Base-by-base conservation (phyloP, 495 filamentous ascomycete genomes). In the Neurospora africana region DNA sequence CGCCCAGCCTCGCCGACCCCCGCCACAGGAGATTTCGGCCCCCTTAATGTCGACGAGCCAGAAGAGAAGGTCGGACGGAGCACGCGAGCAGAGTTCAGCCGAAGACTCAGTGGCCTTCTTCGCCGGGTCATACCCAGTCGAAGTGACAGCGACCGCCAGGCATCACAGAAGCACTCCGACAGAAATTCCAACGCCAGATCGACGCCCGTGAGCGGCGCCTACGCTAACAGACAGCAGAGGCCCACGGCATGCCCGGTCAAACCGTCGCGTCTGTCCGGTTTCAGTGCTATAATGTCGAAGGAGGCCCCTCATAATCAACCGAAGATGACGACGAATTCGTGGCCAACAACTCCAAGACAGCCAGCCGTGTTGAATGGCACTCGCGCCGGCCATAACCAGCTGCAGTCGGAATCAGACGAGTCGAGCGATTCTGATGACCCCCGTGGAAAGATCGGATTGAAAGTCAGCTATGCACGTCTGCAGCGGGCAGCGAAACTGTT, bases 401-500 rank as follows among this genome's bases (percentile, higher is more conserved):
- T 33, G 39, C 39, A 19, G 27, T 33, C 27, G 19, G 27, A 68
- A 41, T 67, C 36, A 17, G 47, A 70, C n/a, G 58, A 35, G 36
- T 35, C 41, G 13, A 75, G 47, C 36, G 73, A 77, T 40, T 76
- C 76, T 43, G 74, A 72, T 23, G 71, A 30, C 15, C 23, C 69
- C 11, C 71, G 67, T 13, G 69, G 30, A 19, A 72, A 68, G 17
- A 47, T 23, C 8, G 71, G 9, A 6, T 23, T 77, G 41, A 43
- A 72, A 4, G 69, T 72, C 58, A 74, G 75, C 30, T 70, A 72
- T 67, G 71, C 72, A 3, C 72, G 77, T 35, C 71, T 79, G 17
- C 74, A 72, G 53, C 72, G 77, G 39, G 77, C 77, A 5, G 73
- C 76, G 53, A 73, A 72, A 7, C 47, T 79, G 30, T 71, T 79